Conservation (phyloP, 2,329 filamentous ascomycete species). For the Monilinia vaccinii-corymbosi region DNA sequence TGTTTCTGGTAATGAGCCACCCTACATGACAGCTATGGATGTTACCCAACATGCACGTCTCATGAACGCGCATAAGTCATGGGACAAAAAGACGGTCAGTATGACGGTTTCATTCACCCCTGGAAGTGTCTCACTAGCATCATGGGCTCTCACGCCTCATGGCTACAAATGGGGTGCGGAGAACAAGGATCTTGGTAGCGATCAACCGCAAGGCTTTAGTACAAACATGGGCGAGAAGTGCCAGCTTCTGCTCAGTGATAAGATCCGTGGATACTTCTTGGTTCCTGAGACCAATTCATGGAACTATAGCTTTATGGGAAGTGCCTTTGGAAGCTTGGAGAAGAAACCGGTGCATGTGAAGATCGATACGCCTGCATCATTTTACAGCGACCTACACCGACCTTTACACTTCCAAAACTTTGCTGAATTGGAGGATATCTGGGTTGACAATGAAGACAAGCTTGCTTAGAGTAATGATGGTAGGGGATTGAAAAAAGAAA, state of each 20-base stretch:
- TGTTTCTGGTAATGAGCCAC: constrained; percentile 84
- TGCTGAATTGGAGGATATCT: constrained; percentile 92
- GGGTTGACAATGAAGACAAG: constrained; percentile 86
- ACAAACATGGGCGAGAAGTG: constrained; percentile 92
- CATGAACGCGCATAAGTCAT: constrained; percentile 70
- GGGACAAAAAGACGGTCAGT: constrained; percentile 84
- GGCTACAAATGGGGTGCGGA: constrained; percentile 97
- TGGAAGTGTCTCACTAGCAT: constrained; percentile 86
- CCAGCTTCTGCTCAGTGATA: constrained; percentile 84
- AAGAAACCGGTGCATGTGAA: constrained; percentile 89
- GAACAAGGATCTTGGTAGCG: constrained; percentile 86
- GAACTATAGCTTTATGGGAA: constrained; percentile 99
- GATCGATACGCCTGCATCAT: constrained; percentile 81
- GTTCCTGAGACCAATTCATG: constrained; percentile 83
- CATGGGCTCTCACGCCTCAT: constrained; percentile 83
- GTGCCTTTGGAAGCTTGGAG: constrained; percentile 75
- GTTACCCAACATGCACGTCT: constrained; percentile 90
- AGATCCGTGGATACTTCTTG: constrained; percentile 92
- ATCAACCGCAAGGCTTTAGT: constrained; percentile 89
- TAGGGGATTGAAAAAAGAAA: background rate
- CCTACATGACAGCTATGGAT: constrained; percentile 92
- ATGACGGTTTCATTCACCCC: constrained; percentile 96
- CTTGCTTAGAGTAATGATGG: constrained; percentile 57
- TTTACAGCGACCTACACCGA: constrained; percentile 88
- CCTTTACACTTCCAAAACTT: constrained; percentile 97